Evolutionary conservation across 176 grass and related monocot genomes (phyloP).

Genomic region (Tillandsia fasciculata): DNA sequence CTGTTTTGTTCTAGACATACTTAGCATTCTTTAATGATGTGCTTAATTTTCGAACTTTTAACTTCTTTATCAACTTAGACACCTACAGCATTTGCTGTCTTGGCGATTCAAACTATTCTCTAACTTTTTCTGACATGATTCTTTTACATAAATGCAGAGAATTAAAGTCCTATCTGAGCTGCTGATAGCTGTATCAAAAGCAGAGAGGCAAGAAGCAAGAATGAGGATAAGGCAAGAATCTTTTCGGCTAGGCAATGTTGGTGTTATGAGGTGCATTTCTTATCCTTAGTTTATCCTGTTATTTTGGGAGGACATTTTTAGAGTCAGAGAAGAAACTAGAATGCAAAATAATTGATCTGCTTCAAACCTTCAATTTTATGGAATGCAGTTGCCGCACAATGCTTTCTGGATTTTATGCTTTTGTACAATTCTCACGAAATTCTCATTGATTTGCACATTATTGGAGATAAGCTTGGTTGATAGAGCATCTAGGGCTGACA

Average conservation of each 20-base stretch:
- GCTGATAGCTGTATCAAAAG: slow-evolving; percentile 91
- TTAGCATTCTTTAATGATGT: too few relatives aligned
- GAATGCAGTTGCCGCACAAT: too few relatives aligned
- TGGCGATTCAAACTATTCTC: neutral
- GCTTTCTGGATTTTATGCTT: too few relatives aligned
- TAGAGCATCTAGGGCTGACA: too few relatives aligned
- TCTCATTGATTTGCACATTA: too few relatives aligned
- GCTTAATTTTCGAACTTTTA: too few relatives aligned
- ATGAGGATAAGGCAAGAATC: slow-evolving; percentile 91
- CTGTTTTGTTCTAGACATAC: too few relatives aligned
- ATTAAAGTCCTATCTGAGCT: slow-evolving; percentile 83
- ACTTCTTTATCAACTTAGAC: neutral
- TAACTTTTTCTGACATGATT: neutral
- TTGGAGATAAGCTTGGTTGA: too few relatives aligned
- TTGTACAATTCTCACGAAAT: too few relatives aligned
- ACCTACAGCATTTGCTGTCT: neutral
- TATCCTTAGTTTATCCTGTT: slow-evolving; percentile 4
- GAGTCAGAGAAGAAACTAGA: neutral
- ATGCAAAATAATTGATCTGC: too few relatives aligned
- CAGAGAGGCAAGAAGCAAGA: slow-evolving; percentile 89
- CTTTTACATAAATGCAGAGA: slow-evolving; percentile 48
- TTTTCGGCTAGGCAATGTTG: slow-evolving; percentile 90
- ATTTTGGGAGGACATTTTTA: neutral
- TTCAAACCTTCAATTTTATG: too few relatives aligned
- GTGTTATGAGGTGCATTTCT: slow-evolving; percentile 72